phyloP scores from a whole-genome alignment of 176 grass and related monocot species.

The Otatea glauca region DNA sequence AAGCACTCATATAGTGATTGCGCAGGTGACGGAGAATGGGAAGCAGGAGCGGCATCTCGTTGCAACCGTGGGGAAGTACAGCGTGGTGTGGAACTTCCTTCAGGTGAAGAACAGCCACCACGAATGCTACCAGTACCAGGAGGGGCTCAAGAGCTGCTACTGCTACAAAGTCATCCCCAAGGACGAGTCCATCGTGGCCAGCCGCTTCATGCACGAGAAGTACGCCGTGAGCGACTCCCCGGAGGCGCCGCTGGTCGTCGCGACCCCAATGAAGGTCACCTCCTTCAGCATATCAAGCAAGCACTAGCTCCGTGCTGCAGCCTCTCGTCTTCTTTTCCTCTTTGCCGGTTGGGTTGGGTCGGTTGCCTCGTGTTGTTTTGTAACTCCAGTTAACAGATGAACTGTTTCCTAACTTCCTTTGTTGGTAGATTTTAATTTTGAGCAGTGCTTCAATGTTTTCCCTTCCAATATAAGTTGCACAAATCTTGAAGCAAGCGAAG shows the following conservation, averaged over 20 bases:
- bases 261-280: slow-evolving; percentile 87
- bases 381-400: slow-evolving; percentile 20
- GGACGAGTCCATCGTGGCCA: slow-evolving; percentile 76
- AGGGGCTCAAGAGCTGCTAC: slow-evolving; percentile 89
- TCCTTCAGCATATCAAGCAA: slow-evolving; percentile 78
- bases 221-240: slow-evolving; percentile 69
- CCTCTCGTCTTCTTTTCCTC: neutral
- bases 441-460: too few relatives aligned
- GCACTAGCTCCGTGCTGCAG: slow-evolving; percentile 49
- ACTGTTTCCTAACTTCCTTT: neutral
- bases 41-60: slow-evolving; percentile 91
- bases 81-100: slow-evolving; percentile 89
- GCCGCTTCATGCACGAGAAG: slow-evolving; percentile 89
- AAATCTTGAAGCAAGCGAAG: too few relatives aligned
- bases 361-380: slow-evolving; percentile 9
- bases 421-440: slow-evolving; percentile 2
- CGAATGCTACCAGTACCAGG: slow-evolving; percentile 80
- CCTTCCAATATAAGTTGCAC: too few relatives aligned
- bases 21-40: slow-evolving; percentile 77
- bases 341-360: neutral
- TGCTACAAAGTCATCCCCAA: slow-evolving; percentile 96
- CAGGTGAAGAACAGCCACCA: slow-evolving; percentile 92
- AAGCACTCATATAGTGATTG: neutral
- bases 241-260: slow-evolving; percentile 82
- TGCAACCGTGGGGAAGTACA: slow-evolving; percentile 84